Conservation (phyloP, 2,329 filamentous ascomycete genomes). For the Cyphellophora europaea region DNA sequence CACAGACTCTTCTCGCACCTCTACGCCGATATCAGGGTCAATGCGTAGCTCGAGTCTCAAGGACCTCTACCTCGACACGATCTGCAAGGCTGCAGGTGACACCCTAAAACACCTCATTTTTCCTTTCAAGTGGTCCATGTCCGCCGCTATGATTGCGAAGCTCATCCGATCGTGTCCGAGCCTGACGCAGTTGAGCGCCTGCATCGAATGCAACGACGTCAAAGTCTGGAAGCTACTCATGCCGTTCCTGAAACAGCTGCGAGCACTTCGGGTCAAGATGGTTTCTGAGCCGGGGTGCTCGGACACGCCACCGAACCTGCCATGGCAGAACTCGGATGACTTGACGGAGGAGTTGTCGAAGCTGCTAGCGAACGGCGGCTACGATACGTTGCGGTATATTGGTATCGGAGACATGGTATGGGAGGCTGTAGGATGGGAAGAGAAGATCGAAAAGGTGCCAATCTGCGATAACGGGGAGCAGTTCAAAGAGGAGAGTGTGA, state of each 20-base stretch:
- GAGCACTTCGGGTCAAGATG: conserved; percentile 31
- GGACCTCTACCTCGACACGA: conserved; percentile 40
- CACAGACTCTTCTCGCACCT: conserved; percentile 5
- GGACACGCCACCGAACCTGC: conserved; percentile 21
- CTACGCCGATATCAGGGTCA: conserved; percentile 17
- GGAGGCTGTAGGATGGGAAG: conserved; percentile 8
- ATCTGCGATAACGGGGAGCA: conserved; percentile 2
- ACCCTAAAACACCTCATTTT: conserved; percentile 49
- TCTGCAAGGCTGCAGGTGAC: conserved; percentile 41
- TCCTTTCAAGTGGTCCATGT: conserved; percentile 45
- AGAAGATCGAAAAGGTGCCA: conserved; percentile 8
- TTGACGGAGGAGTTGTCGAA: conserved; percentile 5
- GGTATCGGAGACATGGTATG: conserved; percentile 13
- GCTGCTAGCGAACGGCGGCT: neutral
- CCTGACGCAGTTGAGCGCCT: conserved; percentile 49
- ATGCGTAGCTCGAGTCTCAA: conserved; percentile 22
- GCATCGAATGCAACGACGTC: conserved; percentile 27
- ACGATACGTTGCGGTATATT: conserved; percentile 9
- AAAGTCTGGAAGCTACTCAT: conserved; percentile 12
- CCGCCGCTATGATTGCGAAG: conserved; percentile 37
- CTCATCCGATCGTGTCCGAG: conserved; percentile 47
- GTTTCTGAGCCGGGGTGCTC: too few species aligned
- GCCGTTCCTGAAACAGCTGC: conserved; percentile 18
- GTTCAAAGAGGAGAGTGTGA: conserved; percentile 12
- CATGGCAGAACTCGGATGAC: neutral